Base-by-base conservation (phyloP, 208 protist genomes). In the Trypanosoma platydactyli region DNA sequence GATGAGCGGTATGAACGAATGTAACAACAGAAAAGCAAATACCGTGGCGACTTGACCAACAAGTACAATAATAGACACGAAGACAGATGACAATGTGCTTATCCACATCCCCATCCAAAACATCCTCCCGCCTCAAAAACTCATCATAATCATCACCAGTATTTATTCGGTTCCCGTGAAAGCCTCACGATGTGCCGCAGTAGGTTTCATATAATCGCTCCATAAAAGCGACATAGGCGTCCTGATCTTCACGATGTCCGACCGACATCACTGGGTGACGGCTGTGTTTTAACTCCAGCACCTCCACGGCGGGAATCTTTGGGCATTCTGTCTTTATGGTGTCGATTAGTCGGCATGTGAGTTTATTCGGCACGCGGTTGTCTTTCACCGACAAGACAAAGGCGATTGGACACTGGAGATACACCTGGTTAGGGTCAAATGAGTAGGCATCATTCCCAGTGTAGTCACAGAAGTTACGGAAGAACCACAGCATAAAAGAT, bases 331-430 rank as follows among this genome's bases (percentile, higher is more conserved):
- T 35, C n/a, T 72, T 70, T 27, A 92, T 72, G 18, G 66, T 68
- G 27, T 91, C 76, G 52, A 95, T 90, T 15, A 95, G 62, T 44
- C 76, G 76, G 61, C 79, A 64, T 44, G 89, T 92, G 63, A 84
- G 86, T 50, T 42, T 68, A 5, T 86, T 91, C 12, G 89, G 89
- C 40, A 95, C 89, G 0, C 86, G 81, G 27, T 42, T 76, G 60
- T 95, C 89, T 41, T 71, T 68, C n/a, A 55, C 22, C 7, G 89
- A 91, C 42, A 92, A 38, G n/a, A 95, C 84, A 77, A 95, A 95
- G 5, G 86, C 86, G 27, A 95, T 65, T 9, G 89, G 89, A 60
- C 89, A 95, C 12, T 74, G 80, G 22, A 95, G 52, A 15, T 86
- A 65, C 22, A 95, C 84, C 20, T 65, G 41, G 15, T 30, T 48